phyloP scores from a whole-genome alignment of 1,284 basidiomycete species.

The Ceratobasidium sp. region DNA sequence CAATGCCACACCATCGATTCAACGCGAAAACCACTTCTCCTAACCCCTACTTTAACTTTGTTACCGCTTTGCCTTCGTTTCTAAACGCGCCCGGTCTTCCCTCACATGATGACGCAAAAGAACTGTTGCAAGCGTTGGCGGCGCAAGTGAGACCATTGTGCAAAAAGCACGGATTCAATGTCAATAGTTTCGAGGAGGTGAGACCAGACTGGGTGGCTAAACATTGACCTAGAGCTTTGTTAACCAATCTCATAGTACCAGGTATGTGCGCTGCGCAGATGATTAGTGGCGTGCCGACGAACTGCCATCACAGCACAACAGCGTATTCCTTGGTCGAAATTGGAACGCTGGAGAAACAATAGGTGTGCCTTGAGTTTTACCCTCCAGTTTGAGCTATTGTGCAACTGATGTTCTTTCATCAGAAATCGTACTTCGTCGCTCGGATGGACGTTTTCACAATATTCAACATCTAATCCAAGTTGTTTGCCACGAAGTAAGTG shows the following conservation, averaged over 20 bases:
- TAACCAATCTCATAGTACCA: slow-evolving; percentile 30
- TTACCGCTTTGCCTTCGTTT: slow-evolving; percentile 60
- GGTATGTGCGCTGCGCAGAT: slow-evolving; percentile 7
- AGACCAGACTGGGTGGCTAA: slow-evolving; percentile 40
- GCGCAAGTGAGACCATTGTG: slow-evolving; percentile 81
- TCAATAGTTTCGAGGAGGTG: slow-evolving; percentile 83
- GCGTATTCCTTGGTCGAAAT: slow-evolving; percentile 70
- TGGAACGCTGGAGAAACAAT: slow-evolving; percentile 81
- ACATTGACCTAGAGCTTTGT: background rate
- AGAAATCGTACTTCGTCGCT: slow-evolving; percentile 72
- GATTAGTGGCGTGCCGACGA: background rate
- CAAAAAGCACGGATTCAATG: slow-evolving; percentile 73
- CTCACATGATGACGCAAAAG: slow-evolving; percentile 55
- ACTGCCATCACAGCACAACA: slow-evolving; percentile 71
- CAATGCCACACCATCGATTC: slow-evolving; percentile 73
- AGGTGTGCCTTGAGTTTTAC: slow-evolving; percentile 54
- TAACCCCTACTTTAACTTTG: slow-evolving; percentile 77
- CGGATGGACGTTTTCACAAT: slow-evolving; percentile 64
- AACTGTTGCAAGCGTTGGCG: slow-evolving; percentile 73
- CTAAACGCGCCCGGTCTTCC: slow-evolving; percentile 44
- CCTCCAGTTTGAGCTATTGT: background rate
- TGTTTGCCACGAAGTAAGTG: slow-evolving; percentile 77
- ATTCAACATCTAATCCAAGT: slow-evolving; percentile 74
- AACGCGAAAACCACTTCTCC: slow-evolving; percentile 74
- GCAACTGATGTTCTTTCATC: background rate